Evolutionary conservation across 352 stramenopile species (phyloP), one percentile per base, ranked within the genome.

Genomic region (Phytophthora gonapodyides): DNA sequence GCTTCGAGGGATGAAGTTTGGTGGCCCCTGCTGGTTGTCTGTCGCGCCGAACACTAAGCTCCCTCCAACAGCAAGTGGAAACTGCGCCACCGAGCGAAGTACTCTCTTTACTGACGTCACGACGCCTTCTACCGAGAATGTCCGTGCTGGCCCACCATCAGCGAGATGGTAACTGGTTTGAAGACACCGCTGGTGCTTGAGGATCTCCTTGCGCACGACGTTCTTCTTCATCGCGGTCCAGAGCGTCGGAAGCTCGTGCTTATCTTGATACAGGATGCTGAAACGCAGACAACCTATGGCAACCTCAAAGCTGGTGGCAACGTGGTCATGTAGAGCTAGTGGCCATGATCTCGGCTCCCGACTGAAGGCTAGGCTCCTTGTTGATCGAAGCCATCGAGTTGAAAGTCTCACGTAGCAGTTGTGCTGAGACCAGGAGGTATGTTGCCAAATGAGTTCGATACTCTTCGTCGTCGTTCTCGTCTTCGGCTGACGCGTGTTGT

Each of bases 1-100:
- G 21, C 21, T 24, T 24, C 21, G 3, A 24, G 21, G 21, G 21
- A 24, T 24, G 21, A 3, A 1, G 21, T 24, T 24, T 24, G 21
- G 1, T 3, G 3, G 21, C 1, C 21, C 21, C 21, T 24, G 21
- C 21, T 24, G 21, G 21, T 24, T 24, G 21, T 24, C 21, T 1
- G 21, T 3, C 21, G 1, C 21, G 21, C 83, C 84, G 69, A 94
- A 96, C 16, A 88, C 43, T 16, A 91, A 41, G 9, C 75, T 76
- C 64, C 93, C 84, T 37, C 78, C 62, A 7, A 77, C 57, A 11
- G 66, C 77, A 16, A 79, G 64, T 12, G 87, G 84, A 7, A 97
- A 55, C 37, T 86, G 76, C 8, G 78, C 51, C 36, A 92, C 83
- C 5, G 73, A 76, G 40, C 21, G 3, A 24, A 24, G n/a, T n/a